These are phyloP conservation scores for Volvariella surrecta DNA, from an alignment of 1,284 basidiomycete genomes.

Conservation along the genomic window DNA sequence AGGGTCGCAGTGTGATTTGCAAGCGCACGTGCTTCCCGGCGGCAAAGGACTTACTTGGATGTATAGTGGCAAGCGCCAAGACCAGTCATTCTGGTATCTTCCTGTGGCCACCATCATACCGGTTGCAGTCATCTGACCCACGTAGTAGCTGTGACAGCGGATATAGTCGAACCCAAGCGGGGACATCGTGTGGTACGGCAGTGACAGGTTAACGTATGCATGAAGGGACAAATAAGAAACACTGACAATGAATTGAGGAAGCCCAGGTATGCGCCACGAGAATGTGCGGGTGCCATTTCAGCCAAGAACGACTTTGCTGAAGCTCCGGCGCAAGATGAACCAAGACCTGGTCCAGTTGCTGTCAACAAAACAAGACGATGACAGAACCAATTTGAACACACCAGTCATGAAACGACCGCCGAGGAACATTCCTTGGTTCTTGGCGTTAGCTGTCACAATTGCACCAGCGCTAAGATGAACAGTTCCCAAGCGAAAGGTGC, in stretches of 20 bases:
- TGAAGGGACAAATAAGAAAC: not conserved
- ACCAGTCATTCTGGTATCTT: conserved; percentile 28
- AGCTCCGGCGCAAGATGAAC: conserved; percentile 32
- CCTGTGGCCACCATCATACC: conserved; percentile 49
- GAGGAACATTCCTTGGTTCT: conserved; percentile 32
- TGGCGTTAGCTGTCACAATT: conserved; percentile 38
- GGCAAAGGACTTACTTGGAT: conserved; percentile 29
- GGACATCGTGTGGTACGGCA: too few relatives aligned
- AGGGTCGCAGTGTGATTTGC: not conserved
- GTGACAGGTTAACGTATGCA: too few relatives aligned
- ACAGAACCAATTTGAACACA: conserved; percentile 9
- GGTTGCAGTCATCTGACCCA: conserved; percentile 41
- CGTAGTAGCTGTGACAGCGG: conserved; percentile 33
- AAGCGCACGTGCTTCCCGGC: not conserved
- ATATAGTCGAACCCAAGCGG: not conserved
- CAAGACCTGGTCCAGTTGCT: conserved; percentile 20
- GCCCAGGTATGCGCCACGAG: conserved; percentile 43
- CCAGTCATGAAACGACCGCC: conserved; percentile 46
- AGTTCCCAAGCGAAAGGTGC: not conserved
- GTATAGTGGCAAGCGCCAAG: conserved; percentile 43
- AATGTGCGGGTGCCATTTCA: conserved; percentile 41
- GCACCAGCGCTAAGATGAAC: conserved; percentile 34
- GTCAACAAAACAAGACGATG: not conserved
- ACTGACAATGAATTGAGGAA: conserved; percentile 39
- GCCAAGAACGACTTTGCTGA: conserved; percentile 44